Percentiles rank a stretch among this genome's conserved stretches.
These are phyloP conservation scores for Yamadazyma sp. DNA, from an alignment of 1,139 yeast genomes.

Conservation along the genomic window DNA sequence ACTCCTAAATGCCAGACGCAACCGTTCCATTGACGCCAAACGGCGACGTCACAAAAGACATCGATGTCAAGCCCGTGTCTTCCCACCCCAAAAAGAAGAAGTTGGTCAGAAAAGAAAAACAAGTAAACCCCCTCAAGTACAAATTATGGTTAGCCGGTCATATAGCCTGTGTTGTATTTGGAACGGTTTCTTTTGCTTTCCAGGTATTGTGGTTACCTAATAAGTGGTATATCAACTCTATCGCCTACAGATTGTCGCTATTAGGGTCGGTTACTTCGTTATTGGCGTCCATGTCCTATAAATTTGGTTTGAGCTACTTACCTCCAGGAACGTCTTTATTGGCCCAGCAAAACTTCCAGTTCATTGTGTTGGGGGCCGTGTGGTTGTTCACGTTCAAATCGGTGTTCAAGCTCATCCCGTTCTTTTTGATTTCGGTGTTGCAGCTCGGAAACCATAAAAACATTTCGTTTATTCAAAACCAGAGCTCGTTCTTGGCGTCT, in stretches of 20 bases:
- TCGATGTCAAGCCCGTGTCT: background rate
- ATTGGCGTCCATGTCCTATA: conserved; percentile 54
- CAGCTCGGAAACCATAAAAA: conserved; percentile 50
- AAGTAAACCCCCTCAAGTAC: conserved; percentile 45
- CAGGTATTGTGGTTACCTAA: conserved; percentile 48
- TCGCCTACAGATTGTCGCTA: conserved; percentile 53
- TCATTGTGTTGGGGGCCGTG: conserved; percentile 48
- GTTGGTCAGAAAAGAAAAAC: conserved; percentile 38
- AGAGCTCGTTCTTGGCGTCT: conserved; percentile 42
- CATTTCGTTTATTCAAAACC: conserved; percentile 38
- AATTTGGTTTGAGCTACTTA: conserved; percentile 50
- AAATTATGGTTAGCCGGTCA: conserved; percentile 68
- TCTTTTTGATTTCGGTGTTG: conserved; percentile 52
- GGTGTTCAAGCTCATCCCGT: conserved; percentile 65
- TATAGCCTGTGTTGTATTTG: conserved; percentile 46
- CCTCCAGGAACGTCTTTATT: conserved; percentile 60
- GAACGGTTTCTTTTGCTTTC: conserved; percentile 46
- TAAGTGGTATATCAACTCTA: conserved; percentile 42
- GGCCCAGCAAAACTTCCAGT: conserved; percentile 71
- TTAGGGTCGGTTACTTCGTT: conserved; percentile 59
- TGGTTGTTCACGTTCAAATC: conserved; percentile 70
- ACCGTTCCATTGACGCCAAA: conserved; percentile 3
- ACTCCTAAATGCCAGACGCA: conserved; percentile 3
- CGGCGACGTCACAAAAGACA: conserved; percentile 1
- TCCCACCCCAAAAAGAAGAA: conserved; percentile 27